Evolutionary conservation across 768 basidiomycete species (phyloP), one percentile per base, ranked within the genome.

Genomic region (Russula griseocarnosa): DNA sequence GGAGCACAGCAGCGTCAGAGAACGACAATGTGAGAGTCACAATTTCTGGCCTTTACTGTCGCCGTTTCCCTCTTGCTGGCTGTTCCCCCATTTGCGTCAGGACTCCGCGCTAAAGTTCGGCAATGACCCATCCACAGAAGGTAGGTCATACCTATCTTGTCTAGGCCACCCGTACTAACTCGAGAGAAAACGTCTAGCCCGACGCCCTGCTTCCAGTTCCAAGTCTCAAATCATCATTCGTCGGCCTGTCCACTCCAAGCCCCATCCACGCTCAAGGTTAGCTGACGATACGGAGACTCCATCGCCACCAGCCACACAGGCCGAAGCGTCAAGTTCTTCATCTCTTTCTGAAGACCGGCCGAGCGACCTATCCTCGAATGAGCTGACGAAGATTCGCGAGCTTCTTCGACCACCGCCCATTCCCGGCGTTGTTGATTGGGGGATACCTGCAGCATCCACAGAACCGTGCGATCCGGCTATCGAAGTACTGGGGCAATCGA

Each of bases 361-460:
- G 7, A 22, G 32, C 26, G 59, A 58, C 20, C 24, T 9, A 8
- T 60, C 55, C 16, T 55, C 44, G 36, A 73, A 75, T 65, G 87
- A 90, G 65, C 69, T 87, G 1, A 66, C 76, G 9, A 78, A 73
- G 11, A 81, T 90, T 22, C 80, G 87, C 42, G 73, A 75, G 4
- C 75, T 88, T 3, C 75, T 92, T 30, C 76, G 74, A 14, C 91
- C 90, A 5, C 83, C 85, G 20, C 78, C 83, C 1, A 86, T 90
- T 64, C 78, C 82, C 1, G 88, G 84, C 26, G 68, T 86, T 3
- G 77, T 76, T 1, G 84, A 92, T 69, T 94, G 90, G 86, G 92
- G 90, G 6, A 90, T 94, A 64, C 88, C 90, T 0, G 78, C 84
- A 0, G 78, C 79, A 54, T 76, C 85, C 0, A 74, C 75, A 0